Evolutionary conservation across 2,329 filamentous ascomycete genomes (phyloP).

Genomic region (Cercospora nicotianae): DNA sequence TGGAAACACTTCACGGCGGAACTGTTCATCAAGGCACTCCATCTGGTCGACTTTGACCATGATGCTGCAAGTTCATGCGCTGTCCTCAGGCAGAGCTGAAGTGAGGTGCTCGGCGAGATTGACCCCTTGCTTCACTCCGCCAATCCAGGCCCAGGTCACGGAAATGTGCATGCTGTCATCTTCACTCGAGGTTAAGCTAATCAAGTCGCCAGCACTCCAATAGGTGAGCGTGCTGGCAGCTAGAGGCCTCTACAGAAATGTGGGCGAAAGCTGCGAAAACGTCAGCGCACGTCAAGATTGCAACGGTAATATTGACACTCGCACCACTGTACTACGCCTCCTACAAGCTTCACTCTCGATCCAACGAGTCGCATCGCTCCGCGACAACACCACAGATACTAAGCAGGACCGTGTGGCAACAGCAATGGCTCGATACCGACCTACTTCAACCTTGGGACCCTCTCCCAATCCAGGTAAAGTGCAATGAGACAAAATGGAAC

Average conservation of each 20-base stretch:
- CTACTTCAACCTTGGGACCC: conserved; percentile 21
- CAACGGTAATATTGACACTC: conserved; percentile 19
- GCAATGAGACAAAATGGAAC: conserved; percentile 42
- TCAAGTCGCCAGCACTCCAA: not conserved
- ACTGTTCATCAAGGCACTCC: too few species aligned
- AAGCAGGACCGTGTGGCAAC: conserved; percentile 1
- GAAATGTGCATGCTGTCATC: not conserved
- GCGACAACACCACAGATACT: not conserved
- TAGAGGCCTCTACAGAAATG: not conserved
- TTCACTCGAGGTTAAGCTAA: not conserved
- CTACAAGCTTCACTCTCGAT: conserved; percentile 22
- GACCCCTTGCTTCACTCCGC: not conserved
- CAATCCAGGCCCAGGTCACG: not conserved
- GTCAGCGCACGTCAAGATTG: not conserved
- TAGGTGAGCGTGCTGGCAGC: not conserved
- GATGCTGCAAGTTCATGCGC: too few species aligned
- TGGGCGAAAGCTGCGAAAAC: not conserved
- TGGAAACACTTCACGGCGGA: too few species aligned
- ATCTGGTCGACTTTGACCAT: too few species aligned
- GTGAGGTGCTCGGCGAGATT: too few species aligned
- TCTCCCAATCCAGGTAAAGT: conserved; percentile 28
- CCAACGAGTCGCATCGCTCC: conserved; percentile 6
- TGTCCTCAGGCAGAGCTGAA: too few species aligned
- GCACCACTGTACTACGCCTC: conserved; percentile 28
- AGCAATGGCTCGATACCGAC: conserved; percentile 22